Conservation (phyloP, 202 grass and related monocot species). For the Hordeum pubiflorum region DNA sequence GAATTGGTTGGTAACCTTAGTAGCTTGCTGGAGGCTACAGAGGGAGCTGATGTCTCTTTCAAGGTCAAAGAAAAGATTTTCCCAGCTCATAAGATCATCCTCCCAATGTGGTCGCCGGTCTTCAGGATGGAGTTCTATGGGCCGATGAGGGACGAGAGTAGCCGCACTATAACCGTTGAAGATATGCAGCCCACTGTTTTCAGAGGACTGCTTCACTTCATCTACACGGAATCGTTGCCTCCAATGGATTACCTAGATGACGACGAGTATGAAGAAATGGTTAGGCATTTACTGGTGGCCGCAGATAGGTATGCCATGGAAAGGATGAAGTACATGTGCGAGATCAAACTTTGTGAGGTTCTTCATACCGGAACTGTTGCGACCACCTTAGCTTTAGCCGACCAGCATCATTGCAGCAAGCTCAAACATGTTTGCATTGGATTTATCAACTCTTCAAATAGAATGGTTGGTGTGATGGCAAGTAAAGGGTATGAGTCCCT, state of each 20-base stretch:
- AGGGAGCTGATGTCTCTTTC: neutral
- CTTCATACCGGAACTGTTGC: neutral
- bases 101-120: neutral
- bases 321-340: neutral
- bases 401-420: neutral
- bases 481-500: neutral
- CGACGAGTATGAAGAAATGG: neutral
- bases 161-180: neutral
- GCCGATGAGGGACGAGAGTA: neutral
- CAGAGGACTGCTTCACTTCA: neutral
- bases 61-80: neutral
- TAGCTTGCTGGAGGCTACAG: neutral
- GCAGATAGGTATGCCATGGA: neutral
- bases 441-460: neutral
- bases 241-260: neutral
- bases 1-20: neutral
- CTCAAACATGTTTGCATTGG: neutral
- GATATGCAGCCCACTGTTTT: neutral
- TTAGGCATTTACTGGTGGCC: neutral
- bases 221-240: neutral
- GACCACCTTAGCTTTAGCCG: neutral
- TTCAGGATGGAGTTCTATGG: neutral
- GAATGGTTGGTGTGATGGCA: neutral
- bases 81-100: neutral
- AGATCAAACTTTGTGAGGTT: neutral